Base-by-base conservation (phyloP, 1,284 basidiomycete genomes). In the Cutaneotrichosporon sp. region DNA sequence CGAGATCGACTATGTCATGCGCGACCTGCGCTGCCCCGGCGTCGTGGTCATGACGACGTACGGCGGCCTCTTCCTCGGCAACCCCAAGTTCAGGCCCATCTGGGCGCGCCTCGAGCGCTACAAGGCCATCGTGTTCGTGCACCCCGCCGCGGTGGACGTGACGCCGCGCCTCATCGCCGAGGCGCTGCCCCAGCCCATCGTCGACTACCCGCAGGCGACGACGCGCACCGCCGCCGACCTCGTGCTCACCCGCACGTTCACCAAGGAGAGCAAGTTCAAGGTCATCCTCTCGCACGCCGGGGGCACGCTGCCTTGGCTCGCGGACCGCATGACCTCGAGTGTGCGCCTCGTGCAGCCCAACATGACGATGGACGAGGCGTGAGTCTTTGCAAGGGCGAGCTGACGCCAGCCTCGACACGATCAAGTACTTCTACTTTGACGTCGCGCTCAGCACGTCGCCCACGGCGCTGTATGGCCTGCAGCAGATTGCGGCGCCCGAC, bases 151-250 rank as follows among this genome's bases (percentile, higher is more conserved):
- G 8, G 58, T 54, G 7, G 20, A 53, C 45, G 42, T 38, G 8
- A 13, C 22, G 11, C 58, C 58, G 0, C 29, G 27, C 22, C 33
- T 59, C 18, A 54, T 59, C 45, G 51, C 34, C 10, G 29, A 27
- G 8, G n/a, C 13, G 16, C 25, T 59, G 34, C 52, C 58, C n/a
- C 58, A 59, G 52, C 58, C 58, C 3, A 29, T 59, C 24, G 45
- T 59, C 46, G 58, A 59, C 52, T 59, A 59, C 43, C 51, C 52
- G 33, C 58, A 59, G 34, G 52, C 24, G 18, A 59, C 58, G 13
- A 59, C 52, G 24, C 58, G 58, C 4, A 18, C 43, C 11, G 22
- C 29, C 4, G 58, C 31, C n/a, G 43, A 33, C 11, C 45, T 59
- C 45, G 47, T 59, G 22, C 24, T 59, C 14, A 36, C 58, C 5